Evolutionary conservation across 768 basidiomycete species (phyloP).

Genomic region (Agrocybe praecox): DNA sequence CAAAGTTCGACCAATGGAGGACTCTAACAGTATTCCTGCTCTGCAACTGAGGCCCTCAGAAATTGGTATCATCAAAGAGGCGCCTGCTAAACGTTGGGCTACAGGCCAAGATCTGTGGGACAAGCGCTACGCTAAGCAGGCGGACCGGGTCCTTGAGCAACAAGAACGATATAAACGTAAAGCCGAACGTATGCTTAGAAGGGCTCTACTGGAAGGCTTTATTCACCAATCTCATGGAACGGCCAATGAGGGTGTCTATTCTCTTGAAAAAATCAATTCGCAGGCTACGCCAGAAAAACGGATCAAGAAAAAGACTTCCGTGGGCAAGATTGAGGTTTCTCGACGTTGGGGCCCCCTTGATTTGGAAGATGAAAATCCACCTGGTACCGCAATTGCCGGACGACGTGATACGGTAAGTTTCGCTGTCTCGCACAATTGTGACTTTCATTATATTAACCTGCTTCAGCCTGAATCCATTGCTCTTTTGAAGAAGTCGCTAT

Average conservation of each 20-base stretch:
- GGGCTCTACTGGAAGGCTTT: constrained; percentile 51
- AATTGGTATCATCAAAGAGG: constrained; percentile 77
- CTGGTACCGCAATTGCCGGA: constrained; percentile 71
- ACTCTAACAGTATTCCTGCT: constrained; percentile 50
- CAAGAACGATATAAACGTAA: constrained; percentile 47
- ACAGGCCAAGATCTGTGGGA: constrained; percentile 67
- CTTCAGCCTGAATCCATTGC: constrained; percentile 54
- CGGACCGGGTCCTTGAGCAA: constrained; percentile 43
- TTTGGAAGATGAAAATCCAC: constrained; percentile 67
- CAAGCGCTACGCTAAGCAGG: constrained; percentile 43
- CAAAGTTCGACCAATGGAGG: constrained; percentile 63
- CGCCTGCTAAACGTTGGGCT: constrained; percentile 66
- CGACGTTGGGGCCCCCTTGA: constrained; percentile 59
- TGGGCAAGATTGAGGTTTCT: constrained; percentile 37
- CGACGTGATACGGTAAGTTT: constrained; percentile 63
- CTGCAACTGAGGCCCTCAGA: constrained; percentile 54
- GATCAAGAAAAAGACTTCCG: constrained; percentile 11
- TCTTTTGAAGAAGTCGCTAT: constrained; percentile 56
- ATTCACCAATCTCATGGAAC: constrained; percentile 21
- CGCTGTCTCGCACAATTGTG: neutral
- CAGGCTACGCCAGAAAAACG: neutral
- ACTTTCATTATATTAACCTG: neutral
- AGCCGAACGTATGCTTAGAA: constrained; percentile 42
- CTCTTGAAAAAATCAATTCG: neutral
- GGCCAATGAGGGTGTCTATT: neutral